Evolutionary conservation across 371 early-diverging fungal species (phyloP), one percentile per base, ranked within the genome.

Genomic region (Mucor plumbeus): DNA sequence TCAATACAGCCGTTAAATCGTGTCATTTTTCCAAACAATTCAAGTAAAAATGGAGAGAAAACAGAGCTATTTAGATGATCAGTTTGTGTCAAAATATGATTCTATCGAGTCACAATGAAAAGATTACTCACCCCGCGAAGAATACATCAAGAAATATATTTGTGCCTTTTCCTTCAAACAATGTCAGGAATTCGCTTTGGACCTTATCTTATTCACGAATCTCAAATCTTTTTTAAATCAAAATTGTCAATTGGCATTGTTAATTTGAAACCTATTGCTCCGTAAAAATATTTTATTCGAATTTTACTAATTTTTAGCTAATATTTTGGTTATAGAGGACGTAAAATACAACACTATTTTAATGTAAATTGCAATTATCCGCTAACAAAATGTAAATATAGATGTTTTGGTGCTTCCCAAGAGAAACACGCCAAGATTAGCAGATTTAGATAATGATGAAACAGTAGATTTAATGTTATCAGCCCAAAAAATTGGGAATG

Each of bases 1-100:
- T 99, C 98, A 69, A 97, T 97, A 80, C 99, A 98, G 1, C 97
- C 97, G 38, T 95, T 87, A 81, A 98, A 97, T 68, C 82, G 83
- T 56, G 93, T 88, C 77, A 80, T 83, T 67, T 14, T 26, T 26
- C 26, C 26, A 26, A 26, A 26, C 26, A 26, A 35, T 47, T 48
- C 31, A 39, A 17, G 21, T n/a, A 44, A 36, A 47, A 40, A 48
- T 17, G 39, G 38, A 33, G 19, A 60, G 54, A 60, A 40, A 48
- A 31, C 19, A 63, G 35, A 54, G 36, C 38, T 11, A 3, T 38
- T 38, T 11, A 38, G 26, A 26, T 26, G 26, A 26, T 26, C 26
- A 38, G 5, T 38, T 13, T 53, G 53, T 53, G 31, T 53, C 53
- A 53, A 53, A 53, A 47, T 47, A 47, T 47, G 17, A 26, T 26